These are phyloP conservation scores for Torulaspora pretoriensis DNA, from an alignment of 1,139 yeast species.

Conservation along the genomic window DNA sequence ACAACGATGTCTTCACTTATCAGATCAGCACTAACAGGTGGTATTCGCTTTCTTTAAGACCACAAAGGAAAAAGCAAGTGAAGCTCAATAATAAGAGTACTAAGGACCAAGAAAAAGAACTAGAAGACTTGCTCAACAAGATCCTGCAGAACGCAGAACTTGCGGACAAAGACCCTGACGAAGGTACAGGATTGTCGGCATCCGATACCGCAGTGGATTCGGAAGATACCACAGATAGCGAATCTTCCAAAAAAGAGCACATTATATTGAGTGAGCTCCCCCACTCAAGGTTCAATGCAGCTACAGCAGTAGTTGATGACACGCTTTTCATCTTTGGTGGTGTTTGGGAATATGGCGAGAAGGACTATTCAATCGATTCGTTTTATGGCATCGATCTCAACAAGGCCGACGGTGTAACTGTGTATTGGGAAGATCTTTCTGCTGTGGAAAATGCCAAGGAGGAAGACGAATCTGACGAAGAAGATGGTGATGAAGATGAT, in stretches of 20 bases:
- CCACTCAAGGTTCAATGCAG: constrained; percentile 83
- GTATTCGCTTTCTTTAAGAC: constrained; percentile 69
- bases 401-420: constrained; percentile 80
- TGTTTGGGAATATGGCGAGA: constrained; percentile 81
- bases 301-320: constrained; percentile 84
- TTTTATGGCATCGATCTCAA: constrained; percentile 83
- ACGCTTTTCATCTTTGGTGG: constrained; percentile 87
- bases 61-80: constrained; percentile 52
- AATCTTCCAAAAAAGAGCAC: constrained; percentile 2
- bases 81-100: constrained; percentile 35
- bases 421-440: constrained; percentile 80
- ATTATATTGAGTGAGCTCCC: constrained; percentile 57
- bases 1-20: constrained; percentile 74
- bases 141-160: constrained; percentile 68
- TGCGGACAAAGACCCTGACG: constrained; percentile 42
- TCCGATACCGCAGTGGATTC: constrained; percentile 20
- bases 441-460: constrained; percentile 57
- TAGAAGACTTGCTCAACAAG: constrained; percentile 71
- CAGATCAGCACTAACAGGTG: constrained; percentile 86
- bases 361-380: constrained; percentile 78
- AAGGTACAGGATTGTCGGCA: constrained; percentile 39
- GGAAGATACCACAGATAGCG: neutral
- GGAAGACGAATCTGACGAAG: constrained; percentile 36
- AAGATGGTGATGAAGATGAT: constrained; percentile 50
- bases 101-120: constrained; percentile 62